Base-by-base conservation (phyloP, 441 rosid genomes). In the Brassica balearica region DNA sequence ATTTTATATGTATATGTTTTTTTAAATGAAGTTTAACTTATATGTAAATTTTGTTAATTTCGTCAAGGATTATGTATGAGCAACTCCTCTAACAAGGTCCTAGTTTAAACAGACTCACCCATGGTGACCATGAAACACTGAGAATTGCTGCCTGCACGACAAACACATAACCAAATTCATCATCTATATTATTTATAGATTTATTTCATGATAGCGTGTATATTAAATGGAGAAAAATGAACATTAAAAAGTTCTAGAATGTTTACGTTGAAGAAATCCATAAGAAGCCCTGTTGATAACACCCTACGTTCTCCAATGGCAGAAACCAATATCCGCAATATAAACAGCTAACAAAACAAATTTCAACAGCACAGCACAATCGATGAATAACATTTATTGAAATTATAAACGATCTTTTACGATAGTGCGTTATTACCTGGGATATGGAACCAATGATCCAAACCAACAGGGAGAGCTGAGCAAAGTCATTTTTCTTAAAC, bases 401-500 rank as follows among this genome's bases (percentile, higher is more conserved):
- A 9, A 56, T 56, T 56, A 56, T 53, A n/a, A 53, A 53, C 59
- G 59, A 53, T 53, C 22, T 53, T 53, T 15, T 6, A 53, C 9
- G 59, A 53, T 53, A 14, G 59, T 53, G 15, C 3, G 20, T 15
- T 53, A 53, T 53, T 58, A 85, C 97, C 94, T 94, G 96, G 48
- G 94, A 88, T 78, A 87, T 29, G 70, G 90, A 79, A 58, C 82
- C 84, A 12, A 89, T 79, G 71, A 83, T 60, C 22, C 85, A 84
- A 32, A 60, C 12, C 34, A 92, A 81, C 34, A 92, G 83, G 80
- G 89, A 56, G 9, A 92, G 79, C 78, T 90, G 88, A 71, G 98
- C 97, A 73, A 86, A 92, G 79, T 94, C 88, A 77, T 87, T 84
- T 84, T 94, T 94, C 84, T 69, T 81, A 82, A 88, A 94, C 70